A percentile compares a stretch with the other conserved stretches of the same genome.
Conservation (phyloP, 306 rosid genomes). For the Cucumis cinereus region DNA sequence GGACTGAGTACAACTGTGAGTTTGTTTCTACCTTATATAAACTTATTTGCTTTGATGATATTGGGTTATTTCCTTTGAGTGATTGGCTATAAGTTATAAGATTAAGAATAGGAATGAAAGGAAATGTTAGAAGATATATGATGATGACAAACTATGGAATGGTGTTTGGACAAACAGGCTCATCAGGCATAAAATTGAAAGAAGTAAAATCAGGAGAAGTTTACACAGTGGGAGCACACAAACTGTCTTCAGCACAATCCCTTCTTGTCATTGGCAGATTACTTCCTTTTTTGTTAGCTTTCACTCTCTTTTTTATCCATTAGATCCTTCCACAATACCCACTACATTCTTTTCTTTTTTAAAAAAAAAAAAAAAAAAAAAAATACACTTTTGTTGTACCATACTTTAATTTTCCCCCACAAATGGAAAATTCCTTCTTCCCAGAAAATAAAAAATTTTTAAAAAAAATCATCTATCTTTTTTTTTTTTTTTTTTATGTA, state of each 20-base stretch:
- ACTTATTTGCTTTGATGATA: not conserved
- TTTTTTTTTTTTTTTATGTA: not conserved
- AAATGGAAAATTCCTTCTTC: slow-evolving; percentile 2
- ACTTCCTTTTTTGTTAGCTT: slow-evolving; percentile 30
- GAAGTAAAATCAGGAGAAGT: slow-evolving; percentile 42
- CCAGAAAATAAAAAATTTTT: too few species aligned
- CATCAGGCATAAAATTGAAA: slow-evolving; percentile 60
- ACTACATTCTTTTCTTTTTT: slow-evolving; percentile 23
- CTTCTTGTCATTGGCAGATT: slow-evolving; percentile 24
- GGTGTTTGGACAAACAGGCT: slow-evolving; percentile 9
- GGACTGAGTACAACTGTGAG: slow-evolving; percentile 14
- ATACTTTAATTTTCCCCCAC: slow-evolving; percentile 27
- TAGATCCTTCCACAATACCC: slow-evolving; percentile 9
- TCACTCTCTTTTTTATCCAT: slow-evolving; percentile 21
- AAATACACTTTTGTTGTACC: slow-evolving; percentile 22
- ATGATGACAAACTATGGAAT: not conserved
- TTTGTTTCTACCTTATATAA: not conserved
- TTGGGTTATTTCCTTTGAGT: too few species aligned
- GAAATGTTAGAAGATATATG: not conserved
- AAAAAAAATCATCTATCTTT: not conserved
- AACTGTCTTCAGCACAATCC: slow-evolving; percentile 38
- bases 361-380: too few species aligned
- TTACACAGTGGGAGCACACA: slow-evolving; percentile 50
- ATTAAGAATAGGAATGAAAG: not conserved
- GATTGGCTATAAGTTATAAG: too few species aligned